Evolutionary conservation across 1,139 yeast species (phyloP), one percentile per base, ranked within the genome.

Genomic region (Debaryomyces robertsiae): DNA sequence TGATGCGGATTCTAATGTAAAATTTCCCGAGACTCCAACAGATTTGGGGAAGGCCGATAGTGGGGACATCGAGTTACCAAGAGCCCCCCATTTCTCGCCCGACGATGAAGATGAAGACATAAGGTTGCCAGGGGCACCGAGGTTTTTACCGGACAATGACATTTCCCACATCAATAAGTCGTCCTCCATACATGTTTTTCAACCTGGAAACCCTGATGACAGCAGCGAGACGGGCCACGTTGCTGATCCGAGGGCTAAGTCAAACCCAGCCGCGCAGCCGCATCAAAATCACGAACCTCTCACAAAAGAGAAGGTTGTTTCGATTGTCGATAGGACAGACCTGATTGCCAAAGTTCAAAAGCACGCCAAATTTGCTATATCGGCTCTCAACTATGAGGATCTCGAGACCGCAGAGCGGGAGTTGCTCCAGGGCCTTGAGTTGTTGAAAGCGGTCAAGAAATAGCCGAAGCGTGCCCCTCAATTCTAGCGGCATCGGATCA

Each of bases 351-450:
- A 74, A 49, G 86, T 90, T 0, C 97, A 91, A 57, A 89, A 86
- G 56, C 86, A 81, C 50, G 93, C 97, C 38, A 87, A 84, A 60
- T 93, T 83, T 61, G 98, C 97, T 3, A 84, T 91, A 7, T 87
- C 96, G 37, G 98, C 98, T 0, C 74, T 93, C 52, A 91, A 90
- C 58, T 93, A 90, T 60, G 98, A 93, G 49, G 98, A 93, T 54
- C 68, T 81, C 33, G 71, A 62, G 4, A 93, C 98, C 0, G 98
- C 98, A 0, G 79, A 84, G 37, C 66, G 65, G n/a, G 95, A 93
- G 61, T 69, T 93, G 31, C 64, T 67, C 30, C 58, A 69, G 19
- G 96, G 96, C 0, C 65, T 91, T 40, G 75, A 67, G 23, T 37
- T 77, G 36, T 53, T 80, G 42, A 44, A 50, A 30, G 30, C 38